A percentile compares a stretch with the other conserved stretches of the same genome.
These are phyloP conservation scores for Trichophyton verrucosum DNA, from an alignment of 2,329 filamentous ascomycete species.

Conservation along the genomic window DNA sequence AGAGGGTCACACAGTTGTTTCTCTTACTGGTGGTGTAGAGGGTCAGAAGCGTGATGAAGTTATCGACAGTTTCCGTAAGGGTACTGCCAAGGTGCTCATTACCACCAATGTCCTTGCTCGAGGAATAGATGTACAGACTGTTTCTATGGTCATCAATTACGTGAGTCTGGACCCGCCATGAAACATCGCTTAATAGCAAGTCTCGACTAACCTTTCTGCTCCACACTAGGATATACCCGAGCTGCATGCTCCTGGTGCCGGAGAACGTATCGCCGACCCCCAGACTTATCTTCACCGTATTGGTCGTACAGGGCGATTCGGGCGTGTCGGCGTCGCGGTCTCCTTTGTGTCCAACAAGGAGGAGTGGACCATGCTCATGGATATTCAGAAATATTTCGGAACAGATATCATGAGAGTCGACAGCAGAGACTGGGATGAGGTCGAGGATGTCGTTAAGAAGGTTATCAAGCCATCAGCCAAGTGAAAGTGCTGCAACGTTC, in stretches of 20 bases:
- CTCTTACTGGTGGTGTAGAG: constrained; percentile 78
- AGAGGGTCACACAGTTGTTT: constrained; percentile 85
- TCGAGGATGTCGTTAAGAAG: constrained; percentile 68
- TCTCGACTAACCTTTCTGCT: not conserved
- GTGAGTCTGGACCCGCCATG: constrained; percentile 31
- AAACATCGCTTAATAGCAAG: not conserved
- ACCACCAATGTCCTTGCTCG: constrained; percentile 94
- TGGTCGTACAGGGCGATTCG: constrained; percentile 90
- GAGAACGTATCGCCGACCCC: constrained; percentile 61
- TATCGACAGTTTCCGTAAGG: constrained; percentile 73
- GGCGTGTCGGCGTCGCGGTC: constrained; percentile 89
- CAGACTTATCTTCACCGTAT: constrained; percentile 98
- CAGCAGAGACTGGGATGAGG: constrained; percentile 79
- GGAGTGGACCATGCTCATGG: constrained; percentile 65
- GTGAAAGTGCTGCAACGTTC: not conserved
- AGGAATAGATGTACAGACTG: constrained; percentile 82
- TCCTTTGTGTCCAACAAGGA: constrained; percentile 81
- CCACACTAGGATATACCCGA: constrained; percentile 52
- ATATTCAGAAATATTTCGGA: constrained; percentile 68
- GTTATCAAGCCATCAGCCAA: constrained; percentile 51
- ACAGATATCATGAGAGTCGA: constrained; percentile 72
- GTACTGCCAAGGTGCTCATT: constrained; percentile 87
- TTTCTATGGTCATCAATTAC: constrained; percentile 99
- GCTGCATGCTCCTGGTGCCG: constrained; percentile 41
- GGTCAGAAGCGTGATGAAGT: constrained; percentile 70